These are phyloP conservation scores for Dioszegia crocea DNA, from an alignment of 768 basidiomycete genomes.

Conservation along the genomic window DNA sequence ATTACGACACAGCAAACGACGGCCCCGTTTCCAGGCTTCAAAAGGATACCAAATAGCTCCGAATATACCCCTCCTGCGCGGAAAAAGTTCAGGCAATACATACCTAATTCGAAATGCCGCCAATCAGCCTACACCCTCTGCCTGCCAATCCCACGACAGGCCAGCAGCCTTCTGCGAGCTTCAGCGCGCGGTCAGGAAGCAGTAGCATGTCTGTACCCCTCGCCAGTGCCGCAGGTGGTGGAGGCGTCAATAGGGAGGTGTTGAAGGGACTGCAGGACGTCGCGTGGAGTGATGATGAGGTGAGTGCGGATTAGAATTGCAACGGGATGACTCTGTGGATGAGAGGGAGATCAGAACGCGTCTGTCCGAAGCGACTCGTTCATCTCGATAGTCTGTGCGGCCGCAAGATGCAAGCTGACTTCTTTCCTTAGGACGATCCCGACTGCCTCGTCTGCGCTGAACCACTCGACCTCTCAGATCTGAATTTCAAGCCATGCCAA, in stretches of 20 bases:
- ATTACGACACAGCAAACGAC: not conserved
- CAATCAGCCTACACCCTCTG: slow-evolving; percentile 35
- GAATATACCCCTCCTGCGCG: not conserved
- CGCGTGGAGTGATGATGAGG: slow-evolving; percentile 51
- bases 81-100: not conserved
- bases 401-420: too few relatives aligned
- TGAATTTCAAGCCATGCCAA: slow-evolving; percentile 98
- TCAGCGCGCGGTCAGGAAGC: slow-evolving; percentile 8
- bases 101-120: slow-evolving; percentile 16
- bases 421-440: slow-evolving; percentile 71
- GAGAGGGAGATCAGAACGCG: too few relatives aligned
- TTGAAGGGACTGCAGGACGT: slow-evolving; percentile 50
- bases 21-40: not conserved
- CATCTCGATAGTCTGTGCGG: too few relatives aligned
- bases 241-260: slow-evolving; percentile 44
- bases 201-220: slow-evolving; percentile 12
- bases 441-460: slow-evolving; percentile 98
- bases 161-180: slow-evolving; percentile 24
- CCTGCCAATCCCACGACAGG: slow-evolving; percentile 43
- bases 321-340: too few relatives aligned
- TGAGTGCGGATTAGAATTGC: slow-evolving; percentile 21
- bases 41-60: not conserved
- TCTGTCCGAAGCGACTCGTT: too few relatives aligned
- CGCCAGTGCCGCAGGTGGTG: slow-evolving; percentile 24
- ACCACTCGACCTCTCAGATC: slow-evolving; percentile 97